phyloP scores from a whole-genome alignment of 345 rosid genomes.

The Citrus cavaleriei region DNA sequence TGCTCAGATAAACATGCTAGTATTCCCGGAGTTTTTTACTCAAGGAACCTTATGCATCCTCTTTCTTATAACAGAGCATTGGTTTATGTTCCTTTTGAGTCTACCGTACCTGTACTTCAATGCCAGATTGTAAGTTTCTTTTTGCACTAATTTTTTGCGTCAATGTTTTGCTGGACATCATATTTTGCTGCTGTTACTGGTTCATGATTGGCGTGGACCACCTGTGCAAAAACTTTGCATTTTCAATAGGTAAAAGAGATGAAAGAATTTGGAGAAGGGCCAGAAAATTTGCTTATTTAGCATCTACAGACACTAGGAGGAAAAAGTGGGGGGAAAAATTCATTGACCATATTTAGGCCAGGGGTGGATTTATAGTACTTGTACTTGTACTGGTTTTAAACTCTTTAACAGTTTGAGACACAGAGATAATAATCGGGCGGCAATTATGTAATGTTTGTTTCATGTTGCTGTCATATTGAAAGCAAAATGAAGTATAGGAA shows the following conservation, averaged over 20 bases:
- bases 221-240: neutral
- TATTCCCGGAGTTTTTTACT: conserved; percentile 33
- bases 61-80: conserved; percentile 36
- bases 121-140: conserved; percentile 32
- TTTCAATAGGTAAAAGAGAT: neutral
- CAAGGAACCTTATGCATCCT: conserved; percentile 33
- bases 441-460: neutral
- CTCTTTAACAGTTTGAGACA: neutral
- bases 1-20: conserved; percentile 24
- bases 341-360: neutral
- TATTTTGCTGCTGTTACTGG: neutral
- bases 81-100: conserved; percentile 36
- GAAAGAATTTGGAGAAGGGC: neutral
- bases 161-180: neutral
- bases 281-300: neutral
- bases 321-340: neutral
- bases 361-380: neutral
- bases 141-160: neutral
- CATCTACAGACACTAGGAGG: neutral
- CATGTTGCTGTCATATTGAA: neutral
- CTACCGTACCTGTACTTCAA: conserved; percentile 38
- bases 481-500: neutral
- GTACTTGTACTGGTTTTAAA: neutral
- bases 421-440: neutral
- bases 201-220: neutral